Conservation (phyloP, 305 asterid species). For the Andrographis paniculata region DNA sequence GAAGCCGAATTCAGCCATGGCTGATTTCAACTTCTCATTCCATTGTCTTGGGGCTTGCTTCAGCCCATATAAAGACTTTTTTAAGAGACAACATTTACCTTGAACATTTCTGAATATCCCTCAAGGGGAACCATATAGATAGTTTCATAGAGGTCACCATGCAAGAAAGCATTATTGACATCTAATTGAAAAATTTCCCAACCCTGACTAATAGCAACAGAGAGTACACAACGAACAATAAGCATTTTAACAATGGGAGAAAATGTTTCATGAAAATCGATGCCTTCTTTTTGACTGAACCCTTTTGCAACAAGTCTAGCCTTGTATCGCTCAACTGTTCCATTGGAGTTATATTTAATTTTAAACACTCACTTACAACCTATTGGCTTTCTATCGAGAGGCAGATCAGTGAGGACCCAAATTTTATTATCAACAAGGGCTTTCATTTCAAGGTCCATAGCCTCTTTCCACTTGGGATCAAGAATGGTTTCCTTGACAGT, state of each 20-base stretch:
- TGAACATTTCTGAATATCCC: neutral
- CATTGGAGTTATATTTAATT: neutral
- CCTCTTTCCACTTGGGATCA: neutral
- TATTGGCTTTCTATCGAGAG: neutral
- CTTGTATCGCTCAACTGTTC: neutral
- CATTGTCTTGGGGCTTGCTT: constrained; percentile 2
- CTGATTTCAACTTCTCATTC: neutral
- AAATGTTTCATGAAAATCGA: neutral
- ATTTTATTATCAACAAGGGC: neutral
- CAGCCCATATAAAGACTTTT: neutral
- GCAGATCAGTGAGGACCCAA: neutral
- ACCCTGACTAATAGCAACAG: neutral
- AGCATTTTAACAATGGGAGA: neutral
- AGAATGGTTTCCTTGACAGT: neutral
- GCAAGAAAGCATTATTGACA: neutral
- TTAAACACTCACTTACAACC: constrained; percentile 3
- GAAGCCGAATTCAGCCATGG: neutral
- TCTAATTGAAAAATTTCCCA: neutral
- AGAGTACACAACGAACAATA: neutral
- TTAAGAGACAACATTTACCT: neutral
- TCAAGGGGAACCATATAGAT: neutral
- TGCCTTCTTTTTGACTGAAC: neutral
- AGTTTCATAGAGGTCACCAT: neutral
- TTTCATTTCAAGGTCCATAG: neutral
- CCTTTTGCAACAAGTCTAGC: constrained; percentile 1